Evolutionary conservation across 2,329 filamentous ascomycete species (phyloP), one percentile per base, ranked within the genome.

Genomic region (Colletotrichum ledebouriae): DNA sequence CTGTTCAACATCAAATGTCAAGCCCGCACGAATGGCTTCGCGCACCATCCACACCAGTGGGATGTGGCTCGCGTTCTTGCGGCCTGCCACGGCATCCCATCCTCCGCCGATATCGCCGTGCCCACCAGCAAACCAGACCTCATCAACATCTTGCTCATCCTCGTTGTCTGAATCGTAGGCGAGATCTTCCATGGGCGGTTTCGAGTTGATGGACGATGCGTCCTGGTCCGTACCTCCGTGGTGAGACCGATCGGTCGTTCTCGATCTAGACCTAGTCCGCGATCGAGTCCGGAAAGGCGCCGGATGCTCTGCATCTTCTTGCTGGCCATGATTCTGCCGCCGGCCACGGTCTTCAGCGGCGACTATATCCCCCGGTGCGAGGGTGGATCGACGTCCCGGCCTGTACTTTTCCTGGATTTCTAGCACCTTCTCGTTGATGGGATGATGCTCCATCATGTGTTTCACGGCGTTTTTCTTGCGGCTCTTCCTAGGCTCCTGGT

Each of bases 101-200:
- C 92, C 92, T 10, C 92, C 92, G 1, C 92, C 92, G 34, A 94
- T 89, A 70, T 95, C 92, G 2, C 88, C 92, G 71, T 97, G 93
- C 11, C 90, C 89, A 9, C 93, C 93, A 0, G 92, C 85, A 73
- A 96, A 96, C 90, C 91, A 93, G 1, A 95, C 86, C 73, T 96
- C 93, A 67, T 92, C 87, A 55, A 95, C 91, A 72, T 95, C 91
- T 74, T 94, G 92, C 1, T 85, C 82, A 0, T 77, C 79, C 2
- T 83, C 82, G 22, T 68, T 82, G 9, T 84, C 80, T 0, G 81
- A 82, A 7, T 81, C 81, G 6, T 83, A 80, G 0, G 82, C 80
- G n/a, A 69, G 59, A 4, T 77, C 75, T 17, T 73, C 75, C 0
- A 74, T 56, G 10, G 70, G 70, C 3, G 52, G 72, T 0, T 63